Base-by-base conservation (phyloP, 2,329 filamentous ascomycete genomes). In the Didymella exigua region DNA sequence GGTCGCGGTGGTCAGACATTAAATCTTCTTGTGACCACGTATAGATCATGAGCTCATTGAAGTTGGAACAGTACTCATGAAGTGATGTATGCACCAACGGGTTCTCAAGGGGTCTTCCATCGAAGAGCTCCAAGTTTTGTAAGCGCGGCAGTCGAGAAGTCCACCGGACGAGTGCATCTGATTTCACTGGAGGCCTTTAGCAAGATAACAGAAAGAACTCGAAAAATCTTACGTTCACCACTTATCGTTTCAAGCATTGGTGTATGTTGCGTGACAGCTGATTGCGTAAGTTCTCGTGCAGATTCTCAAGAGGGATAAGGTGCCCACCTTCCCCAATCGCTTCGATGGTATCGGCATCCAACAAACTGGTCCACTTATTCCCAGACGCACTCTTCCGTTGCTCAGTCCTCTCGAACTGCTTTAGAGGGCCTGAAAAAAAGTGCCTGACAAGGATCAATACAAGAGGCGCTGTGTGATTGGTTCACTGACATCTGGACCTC, bases 1-100 rank as follows among this genome's bases (percentile, higher is more conserved):
- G 73, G 56, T 90, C 87, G 6, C 81, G 79, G n/a, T 81, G 78
- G 0, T 72, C 66, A 23, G 76, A 75, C 14, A 62, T 61, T 70
- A 30, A 27, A 40, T 52, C 49, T 27, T 36, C 16, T 9, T 31
- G 7, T n/a, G 42, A 75, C 80, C 80, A 84, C 36, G 70, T 77
- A 58, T 81, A 86, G 50, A 88, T 84, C 23, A 79, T 83, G 19
- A 91, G 72, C 33, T 83, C 80, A 37, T 79, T 79, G 62, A 91
- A 88, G 8, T 81, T 75, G 2, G 84, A 84, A 61, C 88, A 91
- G 61, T 82, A 77, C 21, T 79, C 69, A 21, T 79, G 77, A 42
- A 91, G 82, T 3, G 83, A 79, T 11, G 76, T 74, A 27, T 82
- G 73, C 0, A 81, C 81, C 2, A 81, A 78, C 50, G 83, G 79